Evolutionary conservation across 75 land plant genomes (phyloP).

Genomic region (Sequoia sempervirens): DNA sequence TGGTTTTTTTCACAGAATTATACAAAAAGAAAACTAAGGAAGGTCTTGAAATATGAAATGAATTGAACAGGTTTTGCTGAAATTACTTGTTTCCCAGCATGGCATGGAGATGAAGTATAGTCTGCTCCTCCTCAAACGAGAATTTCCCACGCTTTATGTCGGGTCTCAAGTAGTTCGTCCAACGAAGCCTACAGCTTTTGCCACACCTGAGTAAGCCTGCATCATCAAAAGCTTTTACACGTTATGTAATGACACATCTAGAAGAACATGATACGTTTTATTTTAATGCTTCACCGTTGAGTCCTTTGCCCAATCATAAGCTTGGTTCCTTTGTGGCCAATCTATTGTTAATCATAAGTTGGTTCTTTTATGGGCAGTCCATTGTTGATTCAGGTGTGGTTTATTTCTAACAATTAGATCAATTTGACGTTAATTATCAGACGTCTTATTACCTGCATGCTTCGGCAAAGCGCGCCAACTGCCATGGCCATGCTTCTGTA

Average conservation of each 20-base stretch:
- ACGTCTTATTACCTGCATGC: constrained; percentile 5
- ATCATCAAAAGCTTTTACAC: background rate
- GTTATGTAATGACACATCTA: background rate
- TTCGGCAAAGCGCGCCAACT: constrained; percentile 20
- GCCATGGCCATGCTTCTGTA: constrained; percentile 16
- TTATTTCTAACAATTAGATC: too few relatives aligned
- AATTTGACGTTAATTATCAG: background rate
- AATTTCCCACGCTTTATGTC: constrained; percentile 10
- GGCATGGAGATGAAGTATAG: constrained; percentile 7
- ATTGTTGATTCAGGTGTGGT: too few relatives aligned
- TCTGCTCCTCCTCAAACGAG: constrained; percentile 8
- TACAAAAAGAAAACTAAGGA: background rate
- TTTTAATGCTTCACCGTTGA: background rate
- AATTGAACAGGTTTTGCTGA: background rate
- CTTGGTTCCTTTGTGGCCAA: too few relatives aligned
- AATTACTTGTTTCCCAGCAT: constrained; percentile 4
- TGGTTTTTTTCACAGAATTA: background rate
- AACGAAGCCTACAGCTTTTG: constrained; percentile 1
- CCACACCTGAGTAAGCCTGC: constrained; percentile 9
- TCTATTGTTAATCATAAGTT: too few relatives aligned
- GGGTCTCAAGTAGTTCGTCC: constrained; percentile 3
- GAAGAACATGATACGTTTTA: background rate
- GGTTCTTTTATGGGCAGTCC: too few relatives aligned
- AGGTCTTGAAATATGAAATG: background rate
- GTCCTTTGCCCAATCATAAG: background rate